Evolutionary conservation across 2,329 filamentous ascomycete species (phyloP).

Genomic region (Teratosphaeria pseudoeucalypti): DNA sequence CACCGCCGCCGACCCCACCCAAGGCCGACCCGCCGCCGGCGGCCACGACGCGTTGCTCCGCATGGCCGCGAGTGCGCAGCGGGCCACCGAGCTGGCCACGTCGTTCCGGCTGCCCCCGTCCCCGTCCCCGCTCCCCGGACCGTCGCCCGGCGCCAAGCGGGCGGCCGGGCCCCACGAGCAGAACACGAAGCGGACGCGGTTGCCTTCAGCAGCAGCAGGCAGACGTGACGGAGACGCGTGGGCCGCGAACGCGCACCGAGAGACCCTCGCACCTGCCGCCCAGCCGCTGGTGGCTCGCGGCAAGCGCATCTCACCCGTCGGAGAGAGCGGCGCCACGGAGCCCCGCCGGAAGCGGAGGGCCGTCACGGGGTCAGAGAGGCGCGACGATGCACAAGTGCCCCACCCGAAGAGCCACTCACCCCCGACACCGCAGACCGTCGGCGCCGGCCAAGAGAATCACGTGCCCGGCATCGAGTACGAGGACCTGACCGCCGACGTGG

Average conservation of each 20-base stretch:
- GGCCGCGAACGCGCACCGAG: not conserved
- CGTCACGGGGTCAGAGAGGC: not conserved
- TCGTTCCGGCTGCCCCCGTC: slow-evolving; percentile 2
- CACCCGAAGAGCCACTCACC: not conserved
- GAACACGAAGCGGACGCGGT: not conserved
- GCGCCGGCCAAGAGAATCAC: not conserved
- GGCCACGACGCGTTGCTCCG: slow-evolving; percentile 15
- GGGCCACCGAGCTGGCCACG: slow-evolving; percentile 11
- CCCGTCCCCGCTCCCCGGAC: not conserved
- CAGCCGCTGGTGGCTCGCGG: not conserved
- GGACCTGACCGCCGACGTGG: slow-evolving; percentile 22
- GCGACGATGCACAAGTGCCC: too few species aligned
- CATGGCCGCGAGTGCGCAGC: slow-evolving; percentile 13
- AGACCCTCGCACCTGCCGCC: not conserved
- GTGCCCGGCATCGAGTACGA: slow-evolving; percentile 15
- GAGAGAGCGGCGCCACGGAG: not conserved
- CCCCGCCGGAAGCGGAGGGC: not conserved
- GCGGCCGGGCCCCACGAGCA: not conserved
- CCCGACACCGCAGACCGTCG: not conserved
- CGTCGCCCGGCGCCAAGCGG: not conserved
- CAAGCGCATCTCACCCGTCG: not conserved
- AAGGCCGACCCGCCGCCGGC: slow-evolving; percentile 12
- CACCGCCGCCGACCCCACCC: slow-evolving; percentile 15
- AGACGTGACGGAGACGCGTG: not conserved
- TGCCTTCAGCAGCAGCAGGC: not conserved